These are phyloP conservation scores for Aspergillus sclerotialis DNA, from an alignment of 2,329 filamentous ascomycete species.

Conservation along the genomic window DNA sequence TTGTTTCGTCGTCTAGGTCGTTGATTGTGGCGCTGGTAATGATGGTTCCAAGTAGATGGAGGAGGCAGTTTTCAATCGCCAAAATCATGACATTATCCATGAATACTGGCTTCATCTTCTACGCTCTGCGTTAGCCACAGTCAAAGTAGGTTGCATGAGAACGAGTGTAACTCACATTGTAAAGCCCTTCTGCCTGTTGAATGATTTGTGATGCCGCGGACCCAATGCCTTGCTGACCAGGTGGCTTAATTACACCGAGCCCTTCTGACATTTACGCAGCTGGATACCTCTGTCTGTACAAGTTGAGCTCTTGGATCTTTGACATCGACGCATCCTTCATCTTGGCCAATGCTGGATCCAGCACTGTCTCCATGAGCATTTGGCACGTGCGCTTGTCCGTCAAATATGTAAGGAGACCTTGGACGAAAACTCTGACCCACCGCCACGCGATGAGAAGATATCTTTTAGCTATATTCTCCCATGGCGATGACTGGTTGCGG, in stretches of 20 bases:
- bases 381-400: conserved; percentile 11
- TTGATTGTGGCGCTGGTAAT: conserved; percentile 31
- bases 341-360: conserved; percentile 13
- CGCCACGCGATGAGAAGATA: conserved; percentile 15
- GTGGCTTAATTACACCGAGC: conserved; percentile 37
- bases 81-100: conserved; percentile 42
- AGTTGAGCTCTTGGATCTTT: conserved; percentile 12
- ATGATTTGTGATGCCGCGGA: too few relatives aligned
- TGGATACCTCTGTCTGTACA: conserved; percentile 10
- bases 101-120: conserved; percentile 33
- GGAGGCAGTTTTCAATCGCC: conserved; percentile 41
- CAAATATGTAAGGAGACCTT: conserved; percentile 13
- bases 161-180: too few relatives aligned
- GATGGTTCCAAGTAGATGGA: conserved; percentile 33
- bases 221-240: not conserved
- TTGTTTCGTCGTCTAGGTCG: conserved; percentile 21
- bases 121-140: conserved; percentile 5
- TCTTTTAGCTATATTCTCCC: conserved; percentile 17
- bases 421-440: conserved; percentile 9
- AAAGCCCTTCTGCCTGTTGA: too few relatives aligned
- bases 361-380: conserved; percentile 10
- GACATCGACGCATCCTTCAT: conserved; percentile 5
- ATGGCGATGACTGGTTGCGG: conserved; percentile 21
- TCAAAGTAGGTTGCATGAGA: too few relatives aligned
- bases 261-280: conserved; percentile 15